Conservation (phyloP, 176 grass and related monocot species). For the Puya raimondii region DNA sequence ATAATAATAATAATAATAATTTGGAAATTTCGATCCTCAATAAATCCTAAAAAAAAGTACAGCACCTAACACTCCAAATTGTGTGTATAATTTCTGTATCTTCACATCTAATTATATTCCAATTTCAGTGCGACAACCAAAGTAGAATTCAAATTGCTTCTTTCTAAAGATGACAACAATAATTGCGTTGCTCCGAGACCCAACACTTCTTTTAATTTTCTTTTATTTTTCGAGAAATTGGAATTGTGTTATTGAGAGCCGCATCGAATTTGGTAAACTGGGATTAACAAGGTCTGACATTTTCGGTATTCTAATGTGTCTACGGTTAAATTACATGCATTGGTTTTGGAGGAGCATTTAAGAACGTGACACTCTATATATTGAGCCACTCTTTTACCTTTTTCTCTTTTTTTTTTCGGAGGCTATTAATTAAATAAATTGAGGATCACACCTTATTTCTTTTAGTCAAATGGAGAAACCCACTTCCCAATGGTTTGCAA, state of each 20-base stretch:
- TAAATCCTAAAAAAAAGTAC: too few species aligned
- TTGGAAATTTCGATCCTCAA: too few species aligned
- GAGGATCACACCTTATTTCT: background rate
- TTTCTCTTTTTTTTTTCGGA: background rate
- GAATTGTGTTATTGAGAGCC: conserved; percentile 26
- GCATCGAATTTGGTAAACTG: conserved; percentile 10
- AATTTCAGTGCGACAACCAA: background rate
- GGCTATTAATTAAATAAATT: background rate
- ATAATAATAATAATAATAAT: too few species aligned
- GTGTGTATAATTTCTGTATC: background rate
- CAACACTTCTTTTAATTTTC: conserved; percentile 14
- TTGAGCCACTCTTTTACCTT: conserved; percentile 3
- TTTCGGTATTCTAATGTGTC: conserved; percentile 22
- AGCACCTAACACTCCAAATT: background rate
- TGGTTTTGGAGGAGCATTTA: conserved; percentile 11
- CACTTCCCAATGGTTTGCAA: too few species aligned
- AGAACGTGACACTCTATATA: conserved; percentile 5
- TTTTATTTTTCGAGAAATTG: conserved; percentile 1
- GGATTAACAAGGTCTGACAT: conserved; percentile 29
- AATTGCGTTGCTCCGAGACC: conserved; percentile 13
- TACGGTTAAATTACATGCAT: background rate
- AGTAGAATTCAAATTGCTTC: background rate
- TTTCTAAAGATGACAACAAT: background rate
- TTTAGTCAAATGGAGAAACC: too few species aligned
- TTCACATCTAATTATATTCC: background rate